Evolutionary conservation across 805 yeast genomes (phyloP).

Genomic region (Candida silvicultrix): DNA sequence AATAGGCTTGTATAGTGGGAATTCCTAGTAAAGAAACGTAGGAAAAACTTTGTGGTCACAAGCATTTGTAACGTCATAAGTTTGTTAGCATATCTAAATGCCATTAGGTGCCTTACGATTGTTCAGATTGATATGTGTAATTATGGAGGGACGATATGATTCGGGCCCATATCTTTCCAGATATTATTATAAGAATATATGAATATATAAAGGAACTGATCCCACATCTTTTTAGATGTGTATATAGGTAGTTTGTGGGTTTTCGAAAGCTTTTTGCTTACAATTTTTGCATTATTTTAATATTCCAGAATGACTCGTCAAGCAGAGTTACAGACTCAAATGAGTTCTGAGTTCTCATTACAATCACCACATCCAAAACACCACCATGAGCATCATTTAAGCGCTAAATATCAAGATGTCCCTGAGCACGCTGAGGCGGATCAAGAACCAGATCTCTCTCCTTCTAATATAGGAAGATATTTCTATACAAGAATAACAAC

Average conservation of each 20-base stretch:
- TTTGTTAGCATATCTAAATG: not conserved
- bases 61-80: not conserved
- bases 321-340: not conserved
- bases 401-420: not conserved
- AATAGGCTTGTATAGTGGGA: too few relatives aligned
- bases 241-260: too few relatives aligned
- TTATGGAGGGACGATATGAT: not conserved
- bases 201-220: not conserved
- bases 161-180: not conserved
- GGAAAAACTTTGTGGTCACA: not conserved
- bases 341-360: not conserved
- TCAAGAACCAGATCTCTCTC: slow-evolving; percentile 7
- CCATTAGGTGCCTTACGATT: too few relatives aligned
- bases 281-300: too few relatives aligned
- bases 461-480: slow-evolving; percentile 13
- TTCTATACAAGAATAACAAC: slow-evolving; percentile 20
- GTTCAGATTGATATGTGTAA: too few relatives aligned
- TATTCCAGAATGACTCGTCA: not conserved
- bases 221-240: not conserved
- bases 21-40: not conserved
- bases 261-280: not conserved
- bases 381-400: not conserved
- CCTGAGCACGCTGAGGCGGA: slow-evolving; percentile 1
- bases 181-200: too few relatives aligned
- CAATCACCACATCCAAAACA: not conserved